phyloP scores from a whole-genome alignment of 768 basidiomycete genomes.

The Phlebiopsis gigantea region DNA sequence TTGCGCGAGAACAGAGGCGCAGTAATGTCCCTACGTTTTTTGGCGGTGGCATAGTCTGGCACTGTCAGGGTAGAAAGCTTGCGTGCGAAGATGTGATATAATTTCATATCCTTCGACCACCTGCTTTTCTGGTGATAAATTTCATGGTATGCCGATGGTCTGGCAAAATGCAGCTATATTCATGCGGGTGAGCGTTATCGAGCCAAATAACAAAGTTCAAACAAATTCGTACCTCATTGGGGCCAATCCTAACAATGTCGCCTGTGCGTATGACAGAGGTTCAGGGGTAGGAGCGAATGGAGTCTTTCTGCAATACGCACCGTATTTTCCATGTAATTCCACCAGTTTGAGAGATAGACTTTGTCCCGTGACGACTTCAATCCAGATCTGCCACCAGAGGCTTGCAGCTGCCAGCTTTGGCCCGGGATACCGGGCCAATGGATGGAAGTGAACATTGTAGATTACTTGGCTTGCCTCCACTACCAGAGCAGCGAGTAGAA shows the following conservation, averaged over 20 bases:
- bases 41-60: slow-evolving; percentile 30
- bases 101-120: slow-evolving; percentile 33
- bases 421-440: slow-evolving; percentile 18
- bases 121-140: slow-evolving; percentile 34
- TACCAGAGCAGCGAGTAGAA: neutral
- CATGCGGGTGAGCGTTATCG: slow-evolving; percentile 16
- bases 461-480: neutral
- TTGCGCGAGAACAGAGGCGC: slow-evolving; percentile 36
- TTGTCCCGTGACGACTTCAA: slow-evolving; percentile 13
- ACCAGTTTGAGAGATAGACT: slow-evolving; percentile 28
- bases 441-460: slow-evolving; percentile 13
- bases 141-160: slow-evolving; percentile 34
- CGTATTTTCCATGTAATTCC: slow-evolving; percentile 32
- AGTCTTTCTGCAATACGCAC: slow-evolving; percentile 20
- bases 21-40: slow-evolving; percentile 27
- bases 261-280: slow-evolving; percentile 25
- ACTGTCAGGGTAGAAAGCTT: slow-evolving; percentile 32
- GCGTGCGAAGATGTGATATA: slow-evolving; percentile 33
- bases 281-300: neutral
- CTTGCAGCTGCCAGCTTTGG: slow-evolving; percentile 17
- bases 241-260: slow-evolving; percentile 32
- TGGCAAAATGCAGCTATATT: slow-evolving; percentile 42
- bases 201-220: neutral
- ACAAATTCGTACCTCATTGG: slow-evolving; percentile 31
- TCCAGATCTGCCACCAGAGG: slow-evolving; percentile 14